Conservation (phyloP, 331 rosid species). For the Rhamnella rubrinervis region DNA sequence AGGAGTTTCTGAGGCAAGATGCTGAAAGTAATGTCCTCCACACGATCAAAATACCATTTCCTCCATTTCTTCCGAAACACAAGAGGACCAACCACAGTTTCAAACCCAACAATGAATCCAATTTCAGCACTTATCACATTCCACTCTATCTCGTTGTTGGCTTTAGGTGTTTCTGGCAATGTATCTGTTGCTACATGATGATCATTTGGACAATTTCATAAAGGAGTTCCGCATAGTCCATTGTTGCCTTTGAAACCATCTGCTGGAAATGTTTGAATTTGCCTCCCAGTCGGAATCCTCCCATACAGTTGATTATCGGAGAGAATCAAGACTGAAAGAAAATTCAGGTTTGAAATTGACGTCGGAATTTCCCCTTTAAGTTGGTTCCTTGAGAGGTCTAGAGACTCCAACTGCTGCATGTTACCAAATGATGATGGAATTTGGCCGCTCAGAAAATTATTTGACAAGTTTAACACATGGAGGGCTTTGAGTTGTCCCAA, state of each 20-base stretch:
- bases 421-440: conserved; percentile 47
- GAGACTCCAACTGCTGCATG: conserved; percentile 36
- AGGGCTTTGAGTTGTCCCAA: conserved; percentile 38
- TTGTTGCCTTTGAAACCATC: conserved; percentile 38
- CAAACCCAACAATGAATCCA: not conserved
- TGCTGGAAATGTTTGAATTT: conserved; percentile 47
- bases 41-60: not conserved
- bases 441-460: conserved; percentile 43
- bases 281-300: conserved; percentile 43
- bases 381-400: not conserved
- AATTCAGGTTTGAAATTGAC: not conserved
- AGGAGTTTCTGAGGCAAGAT: not conserved
- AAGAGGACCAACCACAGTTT: not conserved
- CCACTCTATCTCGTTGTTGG: not conserved
- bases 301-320: conserved; percentile 47
- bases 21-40: not conserved
- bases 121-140: not conserved
- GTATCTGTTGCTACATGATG: conserved; percentile 7
- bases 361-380: not conserved
- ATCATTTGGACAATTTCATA: not conserved
- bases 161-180: not conserved
- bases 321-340: conserved; percentile 34
- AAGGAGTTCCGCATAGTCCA: conserved; percentile 41
- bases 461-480: conserved; percentile 52
- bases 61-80: not conserved